These are phyloP conservation scores for Styphnolobium japonicum DNA, from an alignment of 306 rosid species.

Conservation along the genomic window DNA sequence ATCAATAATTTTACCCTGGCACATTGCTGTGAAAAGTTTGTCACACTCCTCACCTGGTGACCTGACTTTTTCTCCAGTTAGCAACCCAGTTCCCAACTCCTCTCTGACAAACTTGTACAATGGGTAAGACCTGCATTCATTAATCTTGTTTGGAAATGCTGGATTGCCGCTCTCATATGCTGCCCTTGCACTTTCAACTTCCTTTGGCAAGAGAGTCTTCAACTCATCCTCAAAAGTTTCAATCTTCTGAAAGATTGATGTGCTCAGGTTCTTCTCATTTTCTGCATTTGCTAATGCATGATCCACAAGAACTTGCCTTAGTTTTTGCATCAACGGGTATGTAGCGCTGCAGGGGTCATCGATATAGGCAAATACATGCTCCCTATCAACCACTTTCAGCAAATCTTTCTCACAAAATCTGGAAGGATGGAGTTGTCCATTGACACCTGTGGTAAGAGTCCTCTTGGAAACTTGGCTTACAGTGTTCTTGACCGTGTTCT, in stretches of 20 bases:
- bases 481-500: conserved; percentile 51
- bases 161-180: conserved; percentile 60
- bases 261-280: conserved; percentile 53
- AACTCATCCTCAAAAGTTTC: conserved; percentile 69
- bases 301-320: conserved; percentile 70
- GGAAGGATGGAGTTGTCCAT: conserved; percentile 79
- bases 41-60: conserved; percentile 90
- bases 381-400: conserved; percentile 75
- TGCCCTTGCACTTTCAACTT: conserved; percentile 62
- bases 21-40: conserved; percentile 62
- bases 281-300: conserved; percentile 67
- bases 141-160: conserved; percentile 54
- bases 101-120: conserved; percentile 80
- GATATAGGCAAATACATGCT: conserved; percentile 55
- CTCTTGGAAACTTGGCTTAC: conserved; percentile 72
- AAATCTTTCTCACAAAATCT: conserved; percentile 79
- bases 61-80: conserved; percentile 60
- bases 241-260: conserved; percentile 86
- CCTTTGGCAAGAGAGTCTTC: conserved; percentile 61
- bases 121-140: conserved; percentile 80
- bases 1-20: conserved; percentile 71
- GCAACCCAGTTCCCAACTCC: conserved; percentile 48
- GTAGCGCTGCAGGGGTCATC: conserved; percentile 78
- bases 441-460: conserved; percentile 51
- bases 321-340: conserved; percentile 77